phyloP scores from a whole-genome alignment of 768 basidiomycete species.

The Termitomyces sp. region DNA sequence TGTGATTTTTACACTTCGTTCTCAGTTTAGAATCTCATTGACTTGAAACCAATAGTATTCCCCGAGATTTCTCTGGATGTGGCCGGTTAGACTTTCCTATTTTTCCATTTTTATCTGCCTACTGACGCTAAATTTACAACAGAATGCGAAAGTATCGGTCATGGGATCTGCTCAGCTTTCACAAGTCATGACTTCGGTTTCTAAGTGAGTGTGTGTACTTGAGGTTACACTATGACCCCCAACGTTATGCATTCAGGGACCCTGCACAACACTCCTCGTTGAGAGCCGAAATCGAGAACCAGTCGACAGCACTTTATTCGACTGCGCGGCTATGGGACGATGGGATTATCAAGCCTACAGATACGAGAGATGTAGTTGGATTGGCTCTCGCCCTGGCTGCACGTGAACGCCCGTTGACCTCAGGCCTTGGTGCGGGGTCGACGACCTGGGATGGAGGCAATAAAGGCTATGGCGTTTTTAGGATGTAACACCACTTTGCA shows the following conservation, averaged over 20 bases:
- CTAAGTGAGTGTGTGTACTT: conserved; percentile 43
- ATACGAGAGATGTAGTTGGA: conserved; percentile 85
- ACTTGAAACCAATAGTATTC: conserved; percentile 57
- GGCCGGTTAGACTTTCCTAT: conserved; percentile 63
- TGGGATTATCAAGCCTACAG: conserved; percentile 83
- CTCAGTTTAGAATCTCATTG: not conserved
- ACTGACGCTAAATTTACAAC: conserved; percentile 2
- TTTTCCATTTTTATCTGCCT: not conserved
- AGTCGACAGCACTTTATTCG: conserved; percentile 84
- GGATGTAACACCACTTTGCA: conserved; percentile 53
- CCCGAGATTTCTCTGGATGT: conserved; percentile 96
- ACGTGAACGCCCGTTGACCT: conserved; percentile 26
- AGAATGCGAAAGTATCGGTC: conserved; percentile 91
- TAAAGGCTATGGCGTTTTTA: conserved; percentile 83
- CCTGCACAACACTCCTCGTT: conserved; percentile 70
- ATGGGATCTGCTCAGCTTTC: conserved; percentile 95
- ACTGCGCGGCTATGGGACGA: conserved; percentile 95
- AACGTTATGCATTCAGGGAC: conserved; percentile 41
- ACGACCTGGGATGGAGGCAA: conserved; percentile 69
- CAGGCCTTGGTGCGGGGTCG: conserved; percentile 12
- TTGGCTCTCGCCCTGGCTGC: conserved; percentile 80
- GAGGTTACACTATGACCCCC: not conserved
- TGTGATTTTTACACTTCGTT: conserved; percentile 42
- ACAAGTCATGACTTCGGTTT: conserved; percentile 88
- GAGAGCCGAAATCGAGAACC: conserved; percentile 79